Evolutionary conservation across 257 asterid species (phyloP).

Genomic region (Primulina huaijiensis): DNA sequence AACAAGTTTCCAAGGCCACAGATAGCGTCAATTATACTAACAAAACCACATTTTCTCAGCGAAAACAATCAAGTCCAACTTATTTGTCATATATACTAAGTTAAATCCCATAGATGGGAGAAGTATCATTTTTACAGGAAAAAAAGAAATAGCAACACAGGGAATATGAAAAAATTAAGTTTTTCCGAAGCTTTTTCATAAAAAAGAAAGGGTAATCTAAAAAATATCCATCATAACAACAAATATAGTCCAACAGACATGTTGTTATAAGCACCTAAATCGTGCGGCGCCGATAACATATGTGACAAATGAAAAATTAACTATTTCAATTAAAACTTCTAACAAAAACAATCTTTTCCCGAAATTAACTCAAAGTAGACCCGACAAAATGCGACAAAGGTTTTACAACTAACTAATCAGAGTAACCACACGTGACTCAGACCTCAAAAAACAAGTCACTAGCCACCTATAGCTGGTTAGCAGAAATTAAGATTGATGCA

Average conservation of each 20-base stretch:
- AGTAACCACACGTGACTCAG: not conserved
- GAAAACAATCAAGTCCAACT: constrained; percentile 10
- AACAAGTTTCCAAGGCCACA: not conserved
- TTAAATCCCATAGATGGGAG: not conserved
- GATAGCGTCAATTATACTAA: not conserved
- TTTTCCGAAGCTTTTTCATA: constrained; percentile 9
- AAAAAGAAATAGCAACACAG: not conserved
- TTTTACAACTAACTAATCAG: constrained; percentile 18
- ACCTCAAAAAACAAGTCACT: not conserved
- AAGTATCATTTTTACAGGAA: not conserved
- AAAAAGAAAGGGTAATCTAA: constrained; percentile 2
- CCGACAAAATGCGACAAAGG: constrained; percentile 16
- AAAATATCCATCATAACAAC: not conserved
- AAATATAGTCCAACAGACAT: not conserved
- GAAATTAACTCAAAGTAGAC: constrained; percentile 10
- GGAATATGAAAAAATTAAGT: constrained; percentile 16
- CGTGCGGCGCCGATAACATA: not conserved
- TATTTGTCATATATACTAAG: not conserved
- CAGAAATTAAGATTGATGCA: constrained; percentile 6
- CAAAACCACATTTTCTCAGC: not conserved
- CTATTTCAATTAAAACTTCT: constrained; percentile 10
- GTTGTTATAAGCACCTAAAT: constrained; percentile 18
- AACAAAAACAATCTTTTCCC: not conserved
- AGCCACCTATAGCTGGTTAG: not conserved
- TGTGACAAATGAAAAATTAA: not conserved